These are phyloP conservation scores for Brassica nigra DNA, from an alignment of 345 rosid species.

Conservation along the genomic window DNA sequence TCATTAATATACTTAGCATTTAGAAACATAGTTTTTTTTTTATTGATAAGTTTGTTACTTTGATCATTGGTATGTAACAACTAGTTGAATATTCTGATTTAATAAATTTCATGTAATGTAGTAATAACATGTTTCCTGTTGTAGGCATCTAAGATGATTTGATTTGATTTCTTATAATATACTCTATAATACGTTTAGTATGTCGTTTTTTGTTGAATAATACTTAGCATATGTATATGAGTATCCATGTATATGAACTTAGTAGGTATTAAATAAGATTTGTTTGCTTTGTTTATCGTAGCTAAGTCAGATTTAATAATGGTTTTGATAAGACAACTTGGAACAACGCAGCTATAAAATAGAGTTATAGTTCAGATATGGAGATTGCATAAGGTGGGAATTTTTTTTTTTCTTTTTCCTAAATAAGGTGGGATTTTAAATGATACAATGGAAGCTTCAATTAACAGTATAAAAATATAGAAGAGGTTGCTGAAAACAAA, in stretches of 20 bases:
- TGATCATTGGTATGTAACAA: slow-evolving; percentile 6
- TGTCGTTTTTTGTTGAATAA: slow-evolving; percentile 6
- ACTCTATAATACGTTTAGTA: slow-evolving; percentile 5
- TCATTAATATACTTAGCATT: background rate
- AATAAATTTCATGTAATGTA: slow-evolving; percentile 1
- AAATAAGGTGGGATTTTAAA: background rate
- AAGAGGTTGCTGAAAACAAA: slow-evolving; percentile 24
- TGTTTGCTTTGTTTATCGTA: slow-evolving; percentile 1
- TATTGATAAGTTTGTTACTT: background rate
- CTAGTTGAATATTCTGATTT: slow-evolving; percentile 1
- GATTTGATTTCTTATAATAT: slow-evolving; percentile 13
- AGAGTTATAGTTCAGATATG: slow-evolving; percentile 25
- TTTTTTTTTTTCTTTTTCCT: background rate
- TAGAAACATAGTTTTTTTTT: background rate
- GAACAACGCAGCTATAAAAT: slow-evolving; percentile 27
- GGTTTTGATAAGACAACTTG: slow-evolving; percentile 32
- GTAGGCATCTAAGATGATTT: slow-evolving; percentile 26
- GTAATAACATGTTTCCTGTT: slow-evolving; percentile 39
- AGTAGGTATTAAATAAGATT: background rate
- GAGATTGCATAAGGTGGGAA: background rate
- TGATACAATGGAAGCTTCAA: background rate
- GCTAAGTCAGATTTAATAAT: slow-evolving; percentile 15
- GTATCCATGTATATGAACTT: slow-evolving; percentile 13
- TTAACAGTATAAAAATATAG: background rate
- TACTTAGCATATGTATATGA: slow-evolving; percentile 17